Conservation (phyloP, 352 stramenopile species). For the Phytopythium litorale region DNA sequence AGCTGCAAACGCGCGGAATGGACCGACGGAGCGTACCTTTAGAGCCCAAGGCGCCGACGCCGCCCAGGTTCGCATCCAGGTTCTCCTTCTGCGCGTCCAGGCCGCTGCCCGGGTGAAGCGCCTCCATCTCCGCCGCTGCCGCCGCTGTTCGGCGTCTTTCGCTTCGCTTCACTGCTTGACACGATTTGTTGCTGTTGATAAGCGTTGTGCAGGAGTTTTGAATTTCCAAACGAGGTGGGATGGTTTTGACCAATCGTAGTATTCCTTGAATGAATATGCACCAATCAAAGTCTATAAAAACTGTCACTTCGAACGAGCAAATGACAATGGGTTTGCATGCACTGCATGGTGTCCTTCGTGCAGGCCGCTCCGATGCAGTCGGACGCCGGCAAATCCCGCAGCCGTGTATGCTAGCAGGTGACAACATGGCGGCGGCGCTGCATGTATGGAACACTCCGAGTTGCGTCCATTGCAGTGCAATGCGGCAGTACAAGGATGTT, state of each 20-base stretch:
- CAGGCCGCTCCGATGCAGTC: no score
- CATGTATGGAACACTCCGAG: no score
- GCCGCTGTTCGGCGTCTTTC: background rate
- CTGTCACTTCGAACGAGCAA: background rate
- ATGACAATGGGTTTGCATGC: no score
- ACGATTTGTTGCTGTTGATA: background rate
- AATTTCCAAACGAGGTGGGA: constrained; percentile 26
- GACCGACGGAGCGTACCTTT: constrained; percentile 13
- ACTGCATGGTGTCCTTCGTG: no score
- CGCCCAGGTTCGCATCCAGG: constrained; percentile 28
- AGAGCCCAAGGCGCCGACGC: constrained; percentile 17
- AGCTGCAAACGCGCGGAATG: background rate
- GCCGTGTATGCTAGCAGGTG: no score
- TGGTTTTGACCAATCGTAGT: constrained; percentile 21
- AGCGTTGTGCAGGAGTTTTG: constrained; percentile 12
- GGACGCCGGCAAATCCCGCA: no score
- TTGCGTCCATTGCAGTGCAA: no score
- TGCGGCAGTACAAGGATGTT: no score
- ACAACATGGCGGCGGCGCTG: no score
- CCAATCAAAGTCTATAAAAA: background rate
- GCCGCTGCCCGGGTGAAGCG: constrained; percentile 18
- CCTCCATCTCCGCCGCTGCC: constrained; percentile 37
- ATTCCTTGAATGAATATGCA: background rate
- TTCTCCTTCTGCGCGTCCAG: constrained; percentile 72
- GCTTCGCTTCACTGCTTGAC: background rate